Conservation (phyloP, 306 rosid genomes). For the Casuarina cunninghamiana region DNA sequence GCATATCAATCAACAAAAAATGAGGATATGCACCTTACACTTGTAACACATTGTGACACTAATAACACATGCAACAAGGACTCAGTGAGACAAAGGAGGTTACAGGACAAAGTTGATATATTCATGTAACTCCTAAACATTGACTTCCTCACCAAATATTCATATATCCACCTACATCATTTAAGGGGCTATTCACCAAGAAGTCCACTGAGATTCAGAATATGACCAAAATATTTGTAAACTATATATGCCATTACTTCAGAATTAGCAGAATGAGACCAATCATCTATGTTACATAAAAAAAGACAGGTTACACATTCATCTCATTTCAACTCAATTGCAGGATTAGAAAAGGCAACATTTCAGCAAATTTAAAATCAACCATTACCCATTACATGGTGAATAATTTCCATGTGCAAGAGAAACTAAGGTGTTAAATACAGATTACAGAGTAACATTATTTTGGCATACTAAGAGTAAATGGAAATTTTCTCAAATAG, state of each 20-base stretch:
- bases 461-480: background rate
- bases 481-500: background rate
- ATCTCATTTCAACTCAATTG: background rate
- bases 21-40: background rate
- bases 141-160: background rate
- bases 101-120: background rate
- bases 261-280: background rate
- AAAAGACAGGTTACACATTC: background rate
- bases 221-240: background rate
- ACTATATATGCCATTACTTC: background rate
- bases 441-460: background rate
- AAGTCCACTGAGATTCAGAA: background rate
- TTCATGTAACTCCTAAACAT: background rate
- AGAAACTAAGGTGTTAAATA: background rate
- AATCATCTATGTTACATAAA: background rate
- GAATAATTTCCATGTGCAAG: background rate
- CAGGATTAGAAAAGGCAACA: background rate
- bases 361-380: background rate
- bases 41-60: background rate
- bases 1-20: conserved; percentile 28
- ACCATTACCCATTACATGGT: background rate
- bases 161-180: background rate
- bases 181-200: background rate
- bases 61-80: background rate
- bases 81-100: background rate